phyloP scores from a whole-genome alignment of 2,329 filamentous ascomycete species.

The Hansfordia pulvinata region DNA sequence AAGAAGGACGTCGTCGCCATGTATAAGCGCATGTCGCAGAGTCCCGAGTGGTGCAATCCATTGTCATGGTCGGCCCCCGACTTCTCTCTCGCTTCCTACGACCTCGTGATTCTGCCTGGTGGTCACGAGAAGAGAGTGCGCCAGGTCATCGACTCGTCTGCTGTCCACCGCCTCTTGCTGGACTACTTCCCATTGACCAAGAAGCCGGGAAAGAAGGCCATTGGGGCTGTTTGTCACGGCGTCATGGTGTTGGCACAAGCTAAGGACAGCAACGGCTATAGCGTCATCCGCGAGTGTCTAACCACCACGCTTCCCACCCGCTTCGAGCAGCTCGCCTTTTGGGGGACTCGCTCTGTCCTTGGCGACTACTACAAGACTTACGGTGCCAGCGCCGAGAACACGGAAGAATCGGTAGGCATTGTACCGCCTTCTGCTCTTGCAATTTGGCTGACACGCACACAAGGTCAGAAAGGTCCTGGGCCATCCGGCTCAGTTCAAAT shows the following conservation, averaged over 20 bases:
- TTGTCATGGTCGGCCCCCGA: constrained; percentile 27
- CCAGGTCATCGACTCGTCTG: constrained; percentile 33
- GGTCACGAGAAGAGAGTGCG: constrained; percentile 37
- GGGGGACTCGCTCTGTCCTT: constrained; percentile 30
- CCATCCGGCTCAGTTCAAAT: constrained; percentile 28
- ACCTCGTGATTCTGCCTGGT: constrained; percentile 35
- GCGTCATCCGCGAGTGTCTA: constrained; percentile 28
- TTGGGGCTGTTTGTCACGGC: constrained; percentile 38
- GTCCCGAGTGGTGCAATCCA: constrained; percentile 26
- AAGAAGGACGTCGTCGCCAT: constrained; percentile 22
- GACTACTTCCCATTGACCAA: constrained; percentile 32
- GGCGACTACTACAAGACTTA: constrained; percentile 45
- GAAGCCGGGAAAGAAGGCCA: constrained; percentile 26
- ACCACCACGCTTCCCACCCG: constrained; percentile 33
- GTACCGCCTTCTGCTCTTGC: constrained; percentile 3
- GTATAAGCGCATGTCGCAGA: constrained; percentile 28
- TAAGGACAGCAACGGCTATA: constrained; percentile 24
- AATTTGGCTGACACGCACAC: constrained; percentile 7
- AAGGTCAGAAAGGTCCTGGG: constrained; percentile 28
- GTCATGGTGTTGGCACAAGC: constrained; percentile 34
- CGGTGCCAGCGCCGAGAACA: constrained; percentile 32
- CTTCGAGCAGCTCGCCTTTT: constrained; percentile 35
- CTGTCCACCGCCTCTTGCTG: constrained; percentile 27
- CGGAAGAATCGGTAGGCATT: constrained; percentile 27
- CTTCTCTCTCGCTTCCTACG: constrained; percentile 29